phyloP scores from a whole-genome alignment of 2,329 filamentous ascomycete genomes.

The Mollisia scopiformis region DNA sequence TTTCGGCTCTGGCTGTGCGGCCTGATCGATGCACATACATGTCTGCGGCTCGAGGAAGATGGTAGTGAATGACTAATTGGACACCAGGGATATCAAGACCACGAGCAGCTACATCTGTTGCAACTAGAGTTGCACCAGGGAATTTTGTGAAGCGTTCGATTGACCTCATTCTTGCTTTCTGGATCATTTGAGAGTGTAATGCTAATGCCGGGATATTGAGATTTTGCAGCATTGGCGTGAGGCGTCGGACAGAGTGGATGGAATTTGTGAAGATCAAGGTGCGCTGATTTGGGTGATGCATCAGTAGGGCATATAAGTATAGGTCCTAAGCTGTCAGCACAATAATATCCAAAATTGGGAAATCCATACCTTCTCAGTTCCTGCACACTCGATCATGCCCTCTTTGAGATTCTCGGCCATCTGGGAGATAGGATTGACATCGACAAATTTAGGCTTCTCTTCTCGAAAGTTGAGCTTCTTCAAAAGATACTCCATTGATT shows the following conservation, averaged over 20 bases:
- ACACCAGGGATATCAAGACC: conserved; percentile 92
- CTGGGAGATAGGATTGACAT: conserved; percentile 85
- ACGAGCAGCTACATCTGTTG: conserved; percentile 91
- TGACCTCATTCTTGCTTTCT: conserved; percentile 92
- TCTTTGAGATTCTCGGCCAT: conserved; percentile 88
- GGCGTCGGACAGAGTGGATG: conserved; percentile 85
- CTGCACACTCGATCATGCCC: conserved; percentile 87
- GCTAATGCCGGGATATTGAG: conserved; percentile 76
- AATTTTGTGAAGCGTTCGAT: conserved; percentile 82
- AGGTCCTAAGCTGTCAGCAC: conserved; percentile 64
- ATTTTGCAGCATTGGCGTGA: conserved; percentile 82
- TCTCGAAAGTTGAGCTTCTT: conserved; percentile 88
- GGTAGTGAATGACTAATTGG: conserved; percentile 91
- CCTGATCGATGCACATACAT: conserved; percentile 95
- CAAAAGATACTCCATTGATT: conserved; percentile 91
- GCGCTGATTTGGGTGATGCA: conserved; percentile 79
- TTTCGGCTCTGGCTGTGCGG: conserved; percentile 83
- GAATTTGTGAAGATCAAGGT: conserved; percentile 95
- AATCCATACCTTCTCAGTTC: conserved; percentile 79
- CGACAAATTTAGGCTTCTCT: conserved; percentile 84
- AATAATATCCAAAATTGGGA: background rate
- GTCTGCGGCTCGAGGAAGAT: conserved; percentile 88
- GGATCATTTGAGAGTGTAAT: conserved; percentile 91
- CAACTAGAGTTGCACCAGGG: conserved; percentile 71
- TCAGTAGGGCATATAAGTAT: conserved; percentile 85